phyloP scores from a whole-genome alignment of 352 stramenopile genomes.

The Elongisporangium anandrum region DNA sequence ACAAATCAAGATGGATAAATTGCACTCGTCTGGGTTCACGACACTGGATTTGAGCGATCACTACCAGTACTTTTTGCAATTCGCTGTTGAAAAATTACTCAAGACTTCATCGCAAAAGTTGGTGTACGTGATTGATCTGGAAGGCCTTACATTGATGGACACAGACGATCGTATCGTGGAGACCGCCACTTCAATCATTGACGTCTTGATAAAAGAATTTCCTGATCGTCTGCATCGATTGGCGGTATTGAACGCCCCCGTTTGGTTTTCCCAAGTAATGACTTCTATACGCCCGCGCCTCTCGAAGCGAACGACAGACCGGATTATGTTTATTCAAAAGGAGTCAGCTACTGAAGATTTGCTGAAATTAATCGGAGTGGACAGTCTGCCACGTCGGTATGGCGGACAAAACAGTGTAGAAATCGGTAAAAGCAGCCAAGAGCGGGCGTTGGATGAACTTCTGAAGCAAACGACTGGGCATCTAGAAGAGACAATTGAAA shows the following conservation, averaged over 20 bases:
- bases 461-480: constrained; percentile 64
- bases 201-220: constrained; percentile 53
- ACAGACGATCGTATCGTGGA: constrained; percentile 69
- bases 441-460: constrained; percentile 57
- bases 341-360: constrained; percentile 39
- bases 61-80: constrained; percentile 77
- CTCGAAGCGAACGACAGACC: constrained; percentile 59
- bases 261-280: constrained; percentile 85
- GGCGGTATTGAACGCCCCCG: constrained; percentile 60
- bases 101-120: constrained; percentile 57
- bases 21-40: constrained; percentile 63
- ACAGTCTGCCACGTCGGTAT: constrained; percentile 69
- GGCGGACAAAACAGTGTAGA: constrained; percentile 70
- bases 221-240: constrained; percentile 58
- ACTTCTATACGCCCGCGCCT: constrained; percentile 42
- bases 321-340: constrained; percentile 53
- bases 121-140: constrained; percentile 75
- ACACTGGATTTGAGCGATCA: constrained; percentile 64
- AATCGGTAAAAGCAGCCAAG: constrained; percentile 74
- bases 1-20: constrained; percentile 73
- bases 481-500: constrained; percentile 72
- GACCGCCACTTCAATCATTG: constrained; percentile 44
- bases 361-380: constrained; percentile 56
- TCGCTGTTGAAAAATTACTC: constrained; percentile 63
- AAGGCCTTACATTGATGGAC: constrained; percentile 67